Evolutionary conservation across 768 basidiomycete genomes (phyloP).

Genomic region (Paxillus involutus): DNA sequence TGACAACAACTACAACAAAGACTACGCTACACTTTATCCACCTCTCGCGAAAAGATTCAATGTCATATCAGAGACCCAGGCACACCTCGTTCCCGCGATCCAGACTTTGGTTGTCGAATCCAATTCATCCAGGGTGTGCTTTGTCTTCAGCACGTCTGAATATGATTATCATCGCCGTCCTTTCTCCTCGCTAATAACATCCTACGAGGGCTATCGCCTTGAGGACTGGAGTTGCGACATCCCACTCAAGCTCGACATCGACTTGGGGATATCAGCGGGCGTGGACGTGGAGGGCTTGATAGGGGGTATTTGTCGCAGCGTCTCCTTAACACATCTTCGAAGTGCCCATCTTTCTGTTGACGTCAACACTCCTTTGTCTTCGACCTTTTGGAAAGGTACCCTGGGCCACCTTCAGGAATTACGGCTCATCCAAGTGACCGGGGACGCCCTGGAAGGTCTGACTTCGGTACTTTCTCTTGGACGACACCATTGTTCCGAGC

Average conservation of each 20-base stretch:
- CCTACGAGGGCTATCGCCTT: slow-evolving; percentile 3
- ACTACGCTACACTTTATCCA: slow-evolving; percentile 10
- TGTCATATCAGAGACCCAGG: background rate
- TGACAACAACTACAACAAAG: slow-evolving; percentile 1
- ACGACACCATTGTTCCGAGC: background rate
- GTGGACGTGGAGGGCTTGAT: slow-evolving; percentile 13
- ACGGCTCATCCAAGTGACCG: slow-evolving; percentile 8
- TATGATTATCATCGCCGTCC: slow-evolving; percentile 7
- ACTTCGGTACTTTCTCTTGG: slow-evolving; percentile 3
- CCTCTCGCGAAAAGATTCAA: slow-evolving; percentile 17
- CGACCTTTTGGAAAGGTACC: slow-evolving; percentile 15
- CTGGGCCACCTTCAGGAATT: slow-evolving; percentile 17
- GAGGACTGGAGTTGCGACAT: slow-evolving; percentile 21
- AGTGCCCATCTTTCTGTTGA: slow-evolving; percentile 12
- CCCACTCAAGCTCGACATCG: slow-evolving; percentile 16
- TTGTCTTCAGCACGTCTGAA: slow-evolving; percentile 16
- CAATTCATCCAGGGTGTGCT: slow-evolving; percentile 9
- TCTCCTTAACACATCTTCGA: slow-evolving; percentile 12
- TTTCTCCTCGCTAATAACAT: slow-evolving; percentile 6
- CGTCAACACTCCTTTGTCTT: slow-evolving; percentile 3
- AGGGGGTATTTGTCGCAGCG: slow-evolving; percentile 8
- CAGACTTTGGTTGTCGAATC: slow-evolving; percentile 11
- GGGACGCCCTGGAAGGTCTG: slow-evolving; percentile 9
- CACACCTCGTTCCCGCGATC: slow-evolving; percentile 5
- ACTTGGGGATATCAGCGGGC: slow-evolving; percentile 2